Conservation (phyloP, 1,284 basidiomycete species). For the Tremellales sp. region DNA sequence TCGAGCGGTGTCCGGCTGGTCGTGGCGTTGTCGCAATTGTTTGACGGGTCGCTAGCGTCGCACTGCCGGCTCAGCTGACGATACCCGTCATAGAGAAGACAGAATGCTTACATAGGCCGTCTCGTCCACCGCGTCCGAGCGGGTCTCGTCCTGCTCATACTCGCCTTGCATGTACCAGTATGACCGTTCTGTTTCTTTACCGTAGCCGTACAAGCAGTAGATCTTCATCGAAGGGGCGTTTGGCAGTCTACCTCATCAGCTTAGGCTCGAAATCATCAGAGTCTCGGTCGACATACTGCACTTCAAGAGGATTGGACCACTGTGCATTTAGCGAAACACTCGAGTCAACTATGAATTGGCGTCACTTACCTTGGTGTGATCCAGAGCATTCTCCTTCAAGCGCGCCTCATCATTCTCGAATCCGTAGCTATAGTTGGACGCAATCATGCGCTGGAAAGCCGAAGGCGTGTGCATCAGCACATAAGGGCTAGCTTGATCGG, state of each 20-base stretch:
- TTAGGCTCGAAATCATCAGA: too few species aligned
- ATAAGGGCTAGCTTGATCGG: conserved; percentile 69
- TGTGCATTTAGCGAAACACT: conserved; percentile 53
- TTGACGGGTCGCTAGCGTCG: conserved; percentile 36
- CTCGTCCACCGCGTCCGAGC: conserved; percentile 52
- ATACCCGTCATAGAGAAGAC: neutral
- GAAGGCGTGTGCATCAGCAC: conserved; percentile 78
- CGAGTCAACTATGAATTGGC: neutral
- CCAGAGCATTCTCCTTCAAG: conserved; percentile 62
- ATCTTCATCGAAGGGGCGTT: conserved; percentile 89
- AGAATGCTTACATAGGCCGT: conserved; percentile 36
- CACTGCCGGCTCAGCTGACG: conserved; percentile 47
- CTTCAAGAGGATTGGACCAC: conserved; percentile 95
- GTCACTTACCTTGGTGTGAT: conserved; percentile 52
- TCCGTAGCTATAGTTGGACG: conserved; percentile 85
- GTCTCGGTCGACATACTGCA: conserved; percentile 59
- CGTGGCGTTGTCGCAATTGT: conserved; percentile 48
- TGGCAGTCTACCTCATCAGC: conserved; percentile 73
- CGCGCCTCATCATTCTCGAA: conserved; percentile 72
- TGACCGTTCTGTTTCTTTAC: conserved; percentile 81
- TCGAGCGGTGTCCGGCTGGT: conserved; percentile 56
- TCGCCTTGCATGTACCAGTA: conserved; percentile 66
- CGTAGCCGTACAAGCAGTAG: conserved; percentile 91
- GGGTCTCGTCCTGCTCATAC: conserved; percentile 63
- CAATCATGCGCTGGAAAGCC: conserved; percentile 86